Base-by-base conservation (phyloP, 495 filamentous ascomycete genomes). In the Neurospora sp. region DNA sequence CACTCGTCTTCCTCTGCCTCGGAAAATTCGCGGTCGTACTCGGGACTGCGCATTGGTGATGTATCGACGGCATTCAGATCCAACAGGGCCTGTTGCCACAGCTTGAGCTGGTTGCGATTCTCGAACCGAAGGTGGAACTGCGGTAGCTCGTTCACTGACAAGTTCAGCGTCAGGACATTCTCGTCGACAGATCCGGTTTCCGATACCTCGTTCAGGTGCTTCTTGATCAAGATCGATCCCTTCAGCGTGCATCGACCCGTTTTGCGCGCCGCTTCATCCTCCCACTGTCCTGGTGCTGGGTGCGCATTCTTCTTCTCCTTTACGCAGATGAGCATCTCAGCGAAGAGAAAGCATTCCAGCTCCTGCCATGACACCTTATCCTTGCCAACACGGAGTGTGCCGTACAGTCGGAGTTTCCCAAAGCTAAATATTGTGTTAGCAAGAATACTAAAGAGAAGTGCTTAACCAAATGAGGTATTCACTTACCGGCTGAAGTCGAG, bases 251-350 rank as follows among this genome's bases (percentile, higher is more conserved):
- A 97, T 71, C 93, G 89, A 4, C 87, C 90, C 8, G 87, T 81
- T 80, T 92, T 96, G 5, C 86, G 85, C 18, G 90, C 88, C 39
- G 87, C 84, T 37, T 88, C 88, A 44, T 89, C 88, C 39, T 89
- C 88, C 89, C 89, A 92, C 75, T 90, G 86, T 73, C 84, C 82
- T 59, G 75, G 80, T 44, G 72, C 48, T 41, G 70, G 81, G 8
- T 87, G 85, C 5, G 84, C 75, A 37, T 86, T 81, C 81, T 94
- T 96, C 87, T 97, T 98, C 79, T 98, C 96, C 82, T 98, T 99
- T 74, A 98, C 94, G 80, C 96, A 99, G 75, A 99, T 99, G 71
- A 99, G 94, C 96, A 99, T 99, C 82, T 98, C 96, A 4, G 91
- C 92, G 79, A 98, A 99, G 27, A 99, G 88, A 82, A 93, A 99